Conservation (phyloP, 257 asterid genomes). For the Fraxinus anomala region DNA sequence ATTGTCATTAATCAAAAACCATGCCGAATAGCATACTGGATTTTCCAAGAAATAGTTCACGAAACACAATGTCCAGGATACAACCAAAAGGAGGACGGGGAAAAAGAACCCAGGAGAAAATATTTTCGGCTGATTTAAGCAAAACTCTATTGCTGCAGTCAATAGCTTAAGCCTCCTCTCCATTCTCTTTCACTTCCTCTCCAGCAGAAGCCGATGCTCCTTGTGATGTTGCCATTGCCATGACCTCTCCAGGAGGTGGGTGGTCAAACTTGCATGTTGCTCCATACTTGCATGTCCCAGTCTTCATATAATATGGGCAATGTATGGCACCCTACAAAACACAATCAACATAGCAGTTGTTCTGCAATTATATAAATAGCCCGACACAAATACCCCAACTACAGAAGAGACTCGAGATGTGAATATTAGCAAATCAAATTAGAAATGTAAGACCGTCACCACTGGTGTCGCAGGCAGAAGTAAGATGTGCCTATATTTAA, state of each 20-base stretch:
- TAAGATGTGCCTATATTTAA: background rate
- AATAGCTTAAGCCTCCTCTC: slow-evolving; percentile 30
- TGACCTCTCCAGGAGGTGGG: slow-evolving; percentile 93
- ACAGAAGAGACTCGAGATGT: background rate
- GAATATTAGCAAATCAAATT: background rate
- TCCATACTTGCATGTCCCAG: slow-evolving; percentile 89
- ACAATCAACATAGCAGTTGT: slow-evolving; percentile 19
- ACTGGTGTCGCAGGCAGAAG: background rate
- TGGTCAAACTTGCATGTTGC: slow-evolving; percentile 90
- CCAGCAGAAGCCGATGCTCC: slow-evolving; percentile 38
- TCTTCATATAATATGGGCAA: slow-evolving; percentile 97
- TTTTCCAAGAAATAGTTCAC: slow-evolving; percentile 13
- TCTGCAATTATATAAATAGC: slow-evolving; percentile 16
- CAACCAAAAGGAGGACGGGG: slow-evolving; percentile 15
- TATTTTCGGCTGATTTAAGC: background rate
- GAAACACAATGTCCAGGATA: background rate
- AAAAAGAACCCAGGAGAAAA: background rate
- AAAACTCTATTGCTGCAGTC: slow-evolving; percentile 6
- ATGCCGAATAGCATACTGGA: background rate
- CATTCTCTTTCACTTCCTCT: slow-evolving; percentile 40
- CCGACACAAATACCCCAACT: background rate
- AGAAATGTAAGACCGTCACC: background rate
- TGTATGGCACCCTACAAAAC: slow-evolving; percentile 70
- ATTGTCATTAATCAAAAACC: background rate
- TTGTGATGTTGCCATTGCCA: slow-evolving; percentile 48